A percentile compares a stretch with the other conserved stretches of the same genome.
phyloP scores from a whole-genome alignment of 1,284 basidiomycete genomes.

The Porodaedalea pini region DNA sequence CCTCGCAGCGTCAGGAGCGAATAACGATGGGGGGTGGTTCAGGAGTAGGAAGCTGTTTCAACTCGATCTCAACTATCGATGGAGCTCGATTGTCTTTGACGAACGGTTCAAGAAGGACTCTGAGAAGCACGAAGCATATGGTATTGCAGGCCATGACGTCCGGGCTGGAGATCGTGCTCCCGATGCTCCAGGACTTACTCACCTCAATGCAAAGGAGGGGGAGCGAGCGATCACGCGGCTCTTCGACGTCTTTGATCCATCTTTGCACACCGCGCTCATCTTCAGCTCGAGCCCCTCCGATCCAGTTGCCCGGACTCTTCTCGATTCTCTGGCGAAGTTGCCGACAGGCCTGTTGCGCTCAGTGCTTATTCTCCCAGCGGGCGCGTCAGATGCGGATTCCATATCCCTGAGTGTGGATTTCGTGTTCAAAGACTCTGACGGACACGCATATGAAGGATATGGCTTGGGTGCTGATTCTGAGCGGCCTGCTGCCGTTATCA shows the following conservation, averaged over 20 bases:
- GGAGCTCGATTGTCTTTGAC: conserved; percentile 24
- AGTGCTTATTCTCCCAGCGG: conserved; percentile 9
- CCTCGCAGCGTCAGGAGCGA: background rate
- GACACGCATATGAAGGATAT: conserved; percentile 38
- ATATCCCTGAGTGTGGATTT: conserved; percentile 23
- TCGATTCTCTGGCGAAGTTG: background rate
- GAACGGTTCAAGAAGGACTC: conserved; percentile 2
- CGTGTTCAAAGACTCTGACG: conserved; percentile 36
- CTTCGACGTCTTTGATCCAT: conserved; percentile 22
- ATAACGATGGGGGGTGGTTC: background rate
- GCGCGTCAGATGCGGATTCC: background rate
- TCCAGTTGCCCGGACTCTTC: background rate
- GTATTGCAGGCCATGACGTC: conserved; percentile 5
- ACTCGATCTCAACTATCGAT: conserved; percentile 24
- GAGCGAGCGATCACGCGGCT: conserved; percentile 9
- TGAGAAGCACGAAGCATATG: conserved; percentile 2
- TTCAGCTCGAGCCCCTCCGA: conserved; percentile 7
- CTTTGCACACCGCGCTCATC: conserved; percentile 21
- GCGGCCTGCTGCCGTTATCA: conserved; percentile 32
- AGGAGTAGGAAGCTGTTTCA: conserved; percentile 16
- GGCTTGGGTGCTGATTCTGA: conserved; percentile 22
- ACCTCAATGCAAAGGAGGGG: background rate
- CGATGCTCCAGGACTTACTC: conserved; percentile 20
- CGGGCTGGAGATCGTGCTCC: conserved; percentile 24
- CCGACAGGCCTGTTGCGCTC: conserved; percentile 6